A percentile compares a stretch with the other conserved stretches of the same genome.
Evolutionary conservation across 2,329 filamentous ascomycete genomes (phyloP).

Genomic region (Fusarium coffeatum): DNA sequence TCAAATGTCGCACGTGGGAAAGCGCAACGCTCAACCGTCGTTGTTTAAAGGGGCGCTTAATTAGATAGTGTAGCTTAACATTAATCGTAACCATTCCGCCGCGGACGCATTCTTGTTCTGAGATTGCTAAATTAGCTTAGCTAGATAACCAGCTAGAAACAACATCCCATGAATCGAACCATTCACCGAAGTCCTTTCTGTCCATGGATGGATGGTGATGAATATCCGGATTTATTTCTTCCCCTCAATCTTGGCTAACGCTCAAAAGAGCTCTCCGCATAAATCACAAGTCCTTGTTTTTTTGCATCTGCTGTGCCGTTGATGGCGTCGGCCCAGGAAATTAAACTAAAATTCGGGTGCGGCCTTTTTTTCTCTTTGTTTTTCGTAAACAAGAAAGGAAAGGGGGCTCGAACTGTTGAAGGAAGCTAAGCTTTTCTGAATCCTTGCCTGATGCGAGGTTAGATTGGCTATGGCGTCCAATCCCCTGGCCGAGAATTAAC

Average conservation of each 20-base stretch:
- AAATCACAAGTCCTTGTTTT: neutral
- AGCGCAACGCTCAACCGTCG: neutral
- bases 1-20: neutral
- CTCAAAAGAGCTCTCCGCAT: conserved; percentile 1
- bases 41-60: neutral
- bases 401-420: neutral
- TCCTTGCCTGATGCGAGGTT: conserved; percentile 13
- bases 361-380: neutral
- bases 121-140: neutral
- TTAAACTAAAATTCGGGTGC: neutral
- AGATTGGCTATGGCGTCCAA: conserved; percentile 2
- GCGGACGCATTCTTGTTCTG: neutral
- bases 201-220: neutral
- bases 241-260: neutral
- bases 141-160: neutral
- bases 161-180: conserved; percentile 21
- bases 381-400: conserved; percentile 1
- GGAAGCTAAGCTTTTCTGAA: conserved; percentile 23
- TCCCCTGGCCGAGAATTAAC: conserved; percentile 12
- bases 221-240: neutral
- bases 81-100: neutral
- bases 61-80: neutral
- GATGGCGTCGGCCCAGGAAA: conserved; percentile 4
- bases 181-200: neutral
- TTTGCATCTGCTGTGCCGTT: neutral